phyloP scores from a whole-genome alignment of 169 alveolate genomes.

The Cyclospora cayetanensis region DNA sequence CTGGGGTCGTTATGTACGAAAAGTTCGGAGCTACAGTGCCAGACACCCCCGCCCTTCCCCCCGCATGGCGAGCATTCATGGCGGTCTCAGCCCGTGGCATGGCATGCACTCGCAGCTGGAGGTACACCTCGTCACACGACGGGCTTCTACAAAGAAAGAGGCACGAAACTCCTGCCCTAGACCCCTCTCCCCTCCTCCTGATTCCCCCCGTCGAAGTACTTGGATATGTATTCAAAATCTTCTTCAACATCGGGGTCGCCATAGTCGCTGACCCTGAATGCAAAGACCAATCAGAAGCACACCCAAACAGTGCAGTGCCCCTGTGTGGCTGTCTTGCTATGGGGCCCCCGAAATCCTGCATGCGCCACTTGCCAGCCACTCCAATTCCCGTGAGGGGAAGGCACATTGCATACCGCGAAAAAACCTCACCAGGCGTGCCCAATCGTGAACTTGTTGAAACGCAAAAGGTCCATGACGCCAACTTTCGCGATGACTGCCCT shows the following conservation, averaged over 20 bases:
- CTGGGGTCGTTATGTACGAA: too few species aligned
- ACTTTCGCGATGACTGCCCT: constrained; percentile 43
- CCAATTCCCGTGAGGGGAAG: neutral
- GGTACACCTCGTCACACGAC: too few species aligned
- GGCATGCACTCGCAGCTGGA: too few species aligned
- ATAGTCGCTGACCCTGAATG: constrained; percentile 57
- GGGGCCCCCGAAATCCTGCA: too few species aligned
- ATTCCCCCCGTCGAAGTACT: neutral
- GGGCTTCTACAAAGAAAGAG: neutral
- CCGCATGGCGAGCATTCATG: too few species aligned
- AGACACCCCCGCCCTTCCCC: too few species aligned
- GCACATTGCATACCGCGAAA: neutral
- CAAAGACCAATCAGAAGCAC: too few species aligned
- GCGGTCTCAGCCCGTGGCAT: too few species aligned
- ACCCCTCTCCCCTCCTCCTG: neutral
- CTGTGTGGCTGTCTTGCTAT: neutral
- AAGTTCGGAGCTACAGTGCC: too few species aligned
- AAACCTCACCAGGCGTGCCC: constrained; percentile 61
- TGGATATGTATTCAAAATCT: constrained; percentile 8
- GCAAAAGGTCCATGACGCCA: constrained; percentile 67
- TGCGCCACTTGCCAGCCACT: neutral
- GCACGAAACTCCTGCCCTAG: neutral
- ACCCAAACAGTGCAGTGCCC: neutral
- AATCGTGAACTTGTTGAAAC: constrained; percentile 66
- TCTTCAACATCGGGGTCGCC: constrained; percentile 57